A percentile compares a stretch with the other conserved stretches of the same genome.
phyloP scores from a whole-genome alignment of 2,329 filamentous ascomycete species.

The Calonectria montana region DNA sequence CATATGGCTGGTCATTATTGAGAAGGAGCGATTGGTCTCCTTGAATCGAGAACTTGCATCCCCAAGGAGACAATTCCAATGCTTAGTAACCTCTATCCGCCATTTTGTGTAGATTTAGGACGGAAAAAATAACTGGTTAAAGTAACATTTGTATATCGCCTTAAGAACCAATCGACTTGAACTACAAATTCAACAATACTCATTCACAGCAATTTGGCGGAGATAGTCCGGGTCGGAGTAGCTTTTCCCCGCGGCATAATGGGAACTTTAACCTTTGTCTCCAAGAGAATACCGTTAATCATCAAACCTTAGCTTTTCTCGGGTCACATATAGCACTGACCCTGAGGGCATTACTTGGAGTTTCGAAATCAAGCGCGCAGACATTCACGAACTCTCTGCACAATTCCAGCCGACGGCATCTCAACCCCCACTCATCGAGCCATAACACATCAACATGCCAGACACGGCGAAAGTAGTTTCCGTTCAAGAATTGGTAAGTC shows the following conservation, averaged over 20 bases:
- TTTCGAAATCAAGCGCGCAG: too few relatives aligned
- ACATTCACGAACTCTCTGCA: background rate
- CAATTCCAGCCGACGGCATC: background rate
- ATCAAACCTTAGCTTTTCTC: background rate
- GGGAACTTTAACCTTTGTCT: background rate
- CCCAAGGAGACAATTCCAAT: too few relatives aligned
- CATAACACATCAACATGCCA: background rate
- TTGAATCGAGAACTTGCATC: background rate
- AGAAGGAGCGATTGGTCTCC: background rate
- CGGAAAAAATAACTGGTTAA: background rate
- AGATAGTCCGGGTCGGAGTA: slow-evolving; percentile 18
- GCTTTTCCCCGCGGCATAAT: slow-evolving; percentile 18
- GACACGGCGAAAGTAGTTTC: slow-evolving; percentile 13
- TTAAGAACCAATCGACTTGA: background rate
- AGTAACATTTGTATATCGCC: background rate
- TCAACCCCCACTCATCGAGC: background rate
- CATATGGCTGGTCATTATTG: background rate
- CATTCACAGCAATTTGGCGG: background rate
- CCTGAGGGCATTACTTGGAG: background rate
- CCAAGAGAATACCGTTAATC: background rate
- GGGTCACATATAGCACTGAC: background rate
- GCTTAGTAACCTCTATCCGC: too few relatives aligned
- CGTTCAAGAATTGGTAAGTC: slow-evolving; percentile 12
- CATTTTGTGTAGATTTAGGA: too few relatives aligned
- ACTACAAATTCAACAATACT: background rate